Evolutionary conservation across 768 basidiomycete species (phyloP).

Genomic region (Fistulinella prunicolor): DNA sequence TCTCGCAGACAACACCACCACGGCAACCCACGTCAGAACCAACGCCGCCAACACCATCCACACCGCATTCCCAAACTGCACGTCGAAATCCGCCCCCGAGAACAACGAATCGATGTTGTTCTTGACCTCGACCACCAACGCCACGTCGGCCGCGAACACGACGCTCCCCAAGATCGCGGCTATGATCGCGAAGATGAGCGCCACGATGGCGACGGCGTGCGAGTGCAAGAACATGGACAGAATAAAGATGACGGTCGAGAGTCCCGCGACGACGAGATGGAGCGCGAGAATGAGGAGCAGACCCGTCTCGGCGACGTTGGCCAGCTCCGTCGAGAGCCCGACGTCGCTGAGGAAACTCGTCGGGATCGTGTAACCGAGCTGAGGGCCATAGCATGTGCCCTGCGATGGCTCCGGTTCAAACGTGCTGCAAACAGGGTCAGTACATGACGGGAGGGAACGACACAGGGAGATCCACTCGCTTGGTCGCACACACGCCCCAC

Average conservation of each 20-base stretch:
- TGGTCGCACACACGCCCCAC: constrained; percentile 77
- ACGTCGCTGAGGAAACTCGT: constrained; percentile 38
- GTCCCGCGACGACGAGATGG: constrained; percentile 61
- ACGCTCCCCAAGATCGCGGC: constrained; percentile 53
- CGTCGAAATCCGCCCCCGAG: constrained; percentile 40
- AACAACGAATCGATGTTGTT: constrained; percentile 39
- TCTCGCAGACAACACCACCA: constrained; percentile 58
- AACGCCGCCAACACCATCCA: constrained; percentile 69
- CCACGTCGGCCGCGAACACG: constrained; percentile 61
- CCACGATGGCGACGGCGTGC: constrained; percentile 50
- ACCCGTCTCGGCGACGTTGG: constrained; percentile 46
- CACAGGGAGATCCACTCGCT: constrained; percentile 28
- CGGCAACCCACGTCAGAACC: constrained; percentile 55
- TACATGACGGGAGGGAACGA: no score
- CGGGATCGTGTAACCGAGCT: constrained; percentile 69
- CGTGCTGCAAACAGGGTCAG: constrained; percentile 5
- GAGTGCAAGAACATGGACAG: constrained; percentile 59
- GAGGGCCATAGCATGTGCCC: constrained; percentile 57
- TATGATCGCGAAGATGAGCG: constrained; percentile 57
- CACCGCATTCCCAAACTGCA: constrained; percentile 62
- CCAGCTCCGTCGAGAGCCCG: constrained; percentile 44
- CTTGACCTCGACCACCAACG: constrained; percentile 52
- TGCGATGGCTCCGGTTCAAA: background rate
- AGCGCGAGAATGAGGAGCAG: constrained; percentile 59
- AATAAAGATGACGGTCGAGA: constrained; percentile 53